These are phyloP conservation scores for Panaeolus cyanescens DNA, from an alignment of 768 basidiomycete genomes.

Conservation along the genomic window DNA sequence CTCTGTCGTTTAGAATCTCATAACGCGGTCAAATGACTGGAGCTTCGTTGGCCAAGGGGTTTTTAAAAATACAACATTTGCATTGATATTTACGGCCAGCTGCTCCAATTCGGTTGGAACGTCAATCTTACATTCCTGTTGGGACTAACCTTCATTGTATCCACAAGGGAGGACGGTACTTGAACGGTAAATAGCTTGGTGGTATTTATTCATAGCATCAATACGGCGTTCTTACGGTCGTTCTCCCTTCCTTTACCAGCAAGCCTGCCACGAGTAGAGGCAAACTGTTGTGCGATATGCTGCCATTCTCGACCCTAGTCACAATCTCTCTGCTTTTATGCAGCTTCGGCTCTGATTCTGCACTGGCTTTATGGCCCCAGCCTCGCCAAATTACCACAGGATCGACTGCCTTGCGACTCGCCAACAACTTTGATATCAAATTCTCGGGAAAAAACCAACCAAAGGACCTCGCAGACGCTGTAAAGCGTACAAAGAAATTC, in stretches of 20 bases:
- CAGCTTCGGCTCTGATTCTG: constrained; percentile 18
- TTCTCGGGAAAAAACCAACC: constrained; percentile 51
- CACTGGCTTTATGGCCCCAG: constrained; percentile 37
- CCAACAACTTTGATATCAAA: constrained; percentile 37
- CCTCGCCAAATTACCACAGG: constrained; percentile 47
- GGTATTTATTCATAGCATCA: not conserved
- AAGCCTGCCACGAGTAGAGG: not conserved
- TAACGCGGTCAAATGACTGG: not conserved
- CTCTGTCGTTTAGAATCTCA: not conserved
- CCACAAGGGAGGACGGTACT: not conserved
- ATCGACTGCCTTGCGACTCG: constrained; percentile 34
- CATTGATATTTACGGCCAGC: not conserved
- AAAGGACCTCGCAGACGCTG: constrained; percentile 56
- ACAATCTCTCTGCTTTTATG: constrained; percentile 15
- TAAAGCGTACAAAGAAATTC: constrained; percentile 43
- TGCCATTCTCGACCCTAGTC: not conserved
- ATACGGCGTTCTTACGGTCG: not conserved
- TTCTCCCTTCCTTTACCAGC: not conserved
- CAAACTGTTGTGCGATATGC: constrained; percentile 9
- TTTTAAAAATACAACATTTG: constrained; percentile 1
- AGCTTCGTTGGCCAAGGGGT: constrained; percentile 2
- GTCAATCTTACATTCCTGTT: not conserved
- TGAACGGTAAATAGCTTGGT: not conserved
- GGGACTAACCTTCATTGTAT: not conserved
- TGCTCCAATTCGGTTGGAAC: not conserved